Percentiles rank a stretch among this genome's conserved stretches.
Conservation (phyloP, 2,329 filamentous ascomycete genomes). For the Fusarium buharicum region DNA sequence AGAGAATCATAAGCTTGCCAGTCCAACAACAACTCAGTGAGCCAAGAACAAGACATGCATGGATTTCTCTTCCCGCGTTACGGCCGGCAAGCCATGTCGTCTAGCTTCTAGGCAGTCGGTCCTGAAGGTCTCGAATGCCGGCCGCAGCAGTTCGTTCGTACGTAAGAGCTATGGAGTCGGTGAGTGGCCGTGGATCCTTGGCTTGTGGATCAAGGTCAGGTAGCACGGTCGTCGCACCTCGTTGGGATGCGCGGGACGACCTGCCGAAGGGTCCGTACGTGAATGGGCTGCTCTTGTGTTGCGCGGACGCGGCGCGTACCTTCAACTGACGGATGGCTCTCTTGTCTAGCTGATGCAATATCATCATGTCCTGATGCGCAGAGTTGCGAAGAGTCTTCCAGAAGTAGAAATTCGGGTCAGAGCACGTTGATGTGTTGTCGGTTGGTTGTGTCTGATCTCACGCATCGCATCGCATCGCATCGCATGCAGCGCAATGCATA, state of each 20-base stretch:
- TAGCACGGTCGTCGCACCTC: constrained; percentile 35
- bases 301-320: constrained; percentile 35
- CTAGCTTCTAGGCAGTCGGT: constrained; percentile 3
- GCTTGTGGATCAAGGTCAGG: constrained; percentile 32
- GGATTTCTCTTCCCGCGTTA: constrained; percentile 13
- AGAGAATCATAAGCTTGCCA: not conserved
- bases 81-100: constrained; percentile 23
- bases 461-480: constrained; percentile 18
- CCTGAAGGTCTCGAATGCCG: constrained; percentile 27
- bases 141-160: constrained; percentile 42
- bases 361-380: constrained; percentile 8
- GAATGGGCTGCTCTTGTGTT: constrained; percentile 19
- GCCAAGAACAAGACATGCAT: constrained; percentile 6
- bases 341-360: constrained; percentile 8
- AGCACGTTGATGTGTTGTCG: constrained; percentile 30
- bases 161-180: constrained; percentile 43
- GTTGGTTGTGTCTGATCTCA: constrained; percentile 32
- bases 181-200: constrained; percentile 43
- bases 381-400: not conserved
- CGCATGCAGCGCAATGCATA: constrained; percentile 15
- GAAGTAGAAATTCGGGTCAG: constrained; percentile 14
- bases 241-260: constrained; percentile 35
- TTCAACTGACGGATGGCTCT: constrained; percentile 22
- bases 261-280: constrained; percentile 30
- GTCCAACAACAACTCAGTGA: not conserved